Evolutionary conservation across 106 monocot genomes (phyloP), one percentile per base, ranked within the genome.

Genomic region (Apostasia ramifera): DNA sequence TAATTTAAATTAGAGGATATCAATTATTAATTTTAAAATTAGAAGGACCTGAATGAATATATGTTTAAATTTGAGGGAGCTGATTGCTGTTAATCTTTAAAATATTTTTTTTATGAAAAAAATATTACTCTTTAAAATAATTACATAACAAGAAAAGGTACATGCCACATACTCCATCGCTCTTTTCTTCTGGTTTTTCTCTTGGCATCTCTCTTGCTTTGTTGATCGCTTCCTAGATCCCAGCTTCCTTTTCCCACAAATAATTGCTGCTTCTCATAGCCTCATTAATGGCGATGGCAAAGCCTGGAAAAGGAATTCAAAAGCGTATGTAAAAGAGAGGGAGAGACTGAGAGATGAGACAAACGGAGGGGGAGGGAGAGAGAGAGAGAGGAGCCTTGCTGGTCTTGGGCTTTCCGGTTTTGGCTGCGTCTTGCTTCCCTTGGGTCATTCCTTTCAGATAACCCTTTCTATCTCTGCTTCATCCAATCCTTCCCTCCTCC

Each of bases 141-240:
- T 26, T 26, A 26, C 26, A 26, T 26, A 26, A 26, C 26, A 26
- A 26, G 26, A 26, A 26, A 26, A 26, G 26, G 26, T 26, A 26
- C 26, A 26, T 26, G 26, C 26, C 26, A 26, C 26, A 26, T 26
- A 26, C 26, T 26, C 26, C 26, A 26, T 26, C 26, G 26, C 26
- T 26, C 26, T 26, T 26, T 26, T 26, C 26, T 26, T 44, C 12
- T 62, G 44, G 44, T 44, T 43, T 62, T 59, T 59, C 40, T 39
- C 8, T 59, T 5, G 59, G 59, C 59, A 59, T 62, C 62, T 62
- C 44, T 62, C 43, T 62, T 44, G 3, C 13, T 26, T 66, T 49
- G 66, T 12, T 64, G 37, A 66, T 66, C 51, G 53, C 68, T 68
- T 26, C 68, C 68, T 66, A 73, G 73, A 73, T 73, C 66, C 46